Percentiles rank a stretch among this genome's conserved stretches.
Evolutionary conservation across 148 eudicot species (phyloP).

Genomic region (Mesembryanthemum crystallinum): DNA sequence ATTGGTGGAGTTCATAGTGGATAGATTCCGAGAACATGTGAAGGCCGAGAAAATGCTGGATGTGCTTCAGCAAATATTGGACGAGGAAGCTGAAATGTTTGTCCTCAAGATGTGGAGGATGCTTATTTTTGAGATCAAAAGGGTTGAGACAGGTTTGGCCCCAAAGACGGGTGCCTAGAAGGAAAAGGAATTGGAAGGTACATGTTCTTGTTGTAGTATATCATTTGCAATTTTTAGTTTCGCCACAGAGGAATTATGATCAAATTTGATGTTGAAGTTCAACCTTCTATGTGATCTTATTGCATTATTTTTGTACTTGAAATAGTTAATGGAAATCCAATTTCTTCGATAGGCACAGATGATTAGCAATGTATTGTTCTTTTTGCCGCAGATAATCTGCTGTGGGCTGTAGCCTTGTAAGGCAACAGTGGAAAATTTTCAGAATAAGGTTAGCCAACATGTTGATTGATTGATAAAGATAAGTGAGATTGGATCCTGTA

Average conservation of each 20-base stretch:
- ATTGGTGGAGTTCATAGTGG: conserved; percentile 81
- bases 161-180: conserved; percentile 44
- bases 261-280: not conserved
- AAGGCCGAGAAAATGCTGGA: conserved; percentile 76
- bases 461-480: too few relatives aligned
- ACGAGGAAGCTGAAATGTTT: conserved; percentile 98
- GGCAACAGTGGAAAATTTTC: too few relatives aligned
- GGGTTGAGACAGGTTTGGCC: conserved; percentile 78
- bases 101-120: conserved; percentile 99
- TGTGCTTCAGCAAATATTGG: conserved; percentile 73
- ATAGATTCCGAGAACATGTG: conserved; percentile 66
- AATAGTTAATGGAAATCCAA: conserved; percentile 17
- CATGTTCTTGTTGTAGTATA: conserved; percentile 11
- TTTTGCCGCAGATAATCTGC: not conserved
- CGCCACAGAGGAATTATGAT: conserved; percentile 16
- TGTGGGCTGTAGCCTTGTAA: too few relatives aligned
- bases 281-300: not conserved
- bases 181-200: not conserved
- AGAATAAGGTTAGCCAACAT: too few relatives aligned
- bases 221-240: conserved; percentile 9
- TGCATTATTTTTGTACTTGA: conserved; percentile 2
- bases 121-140: conserved; percentile 92
- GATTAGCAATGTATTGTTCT: not conserved
- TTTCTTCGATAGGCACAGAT: not conserved
- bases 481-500: too few relatives aligned